phyloP scores from a whole-genome alignment of 2,329 filamentous ascomycete genomes.

The Fusarium odoratissimum region DNA sequence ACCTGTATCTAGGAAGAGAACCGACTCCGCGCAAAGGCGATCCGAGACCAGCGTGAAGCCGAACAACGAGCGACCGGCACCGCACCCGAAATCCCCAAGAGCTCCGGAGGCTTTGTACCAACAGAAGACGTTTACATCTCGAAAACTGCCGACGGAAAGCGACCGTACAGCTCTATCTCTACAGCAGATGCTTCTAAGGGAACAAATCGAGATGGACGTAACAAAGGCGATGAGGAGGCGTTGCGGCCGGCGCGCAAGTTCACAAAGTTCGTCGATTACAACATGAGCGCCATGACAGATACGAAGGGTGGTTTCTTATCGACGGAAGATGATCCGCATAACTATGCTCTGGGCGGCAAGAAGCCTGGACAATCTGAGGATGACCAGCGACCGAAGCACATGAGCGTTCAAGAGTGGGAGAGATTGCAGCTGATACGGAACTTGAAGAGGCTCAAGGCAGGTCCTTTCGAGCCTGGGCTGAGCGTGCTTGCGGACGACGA shows the following conservation, averaged over 20 bases:
- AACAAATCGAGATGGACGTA: conserved; percentile 77
- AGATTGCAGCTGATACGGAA: conserved; percentile 79
- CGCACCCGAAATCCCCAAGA: conserved; percentile 57
- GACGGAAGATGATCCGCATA: conserved; percentile 90
- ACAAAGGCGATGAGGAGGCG: conserved; percentile 57
- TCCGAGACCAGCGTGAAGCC: conserved; percentile 78
- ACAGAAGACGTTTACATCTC: conserved; percentile 71
- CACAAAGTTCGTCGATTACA: conserved; percentile 94
- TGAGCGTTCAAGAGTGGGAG: conserved; percentile 95
- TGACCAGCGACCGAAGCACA: conserved; percentile 80
- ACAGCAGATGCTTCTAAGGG: conserved; percentile 56
- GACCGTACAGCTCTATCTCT: conserved; percentile 74
- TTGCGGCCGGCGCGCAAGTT: conserved; percentile 88
- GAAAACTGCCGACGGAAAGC: conserved; percentile 68
- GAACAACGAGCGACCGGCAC: conserved; percentile 62
- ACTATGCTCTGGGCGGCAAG: conserved; percentile 72
- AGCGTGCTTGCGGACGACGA: conserved; percentile 74
- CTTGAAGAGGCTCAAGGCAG: conserved; percentile 78
- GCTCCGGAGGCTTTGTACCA: conserved; percentile 77
- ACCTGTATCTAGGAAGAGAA: conserved; percentile 76
- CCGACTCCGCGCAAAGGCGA: conserved; percentile 87
- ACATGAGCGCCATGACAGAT: conserved; percentile 97
- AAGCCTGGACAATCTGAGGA: conserved; percentile 52
- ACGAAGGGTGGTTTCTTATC: conserved; percentile 96
- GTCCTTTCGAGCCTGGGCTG: conserved; percentile 90